phyloP scores from a whole-genome alignment of 805 yeast genomes.

The Lipomyces anomalus region DNA sequence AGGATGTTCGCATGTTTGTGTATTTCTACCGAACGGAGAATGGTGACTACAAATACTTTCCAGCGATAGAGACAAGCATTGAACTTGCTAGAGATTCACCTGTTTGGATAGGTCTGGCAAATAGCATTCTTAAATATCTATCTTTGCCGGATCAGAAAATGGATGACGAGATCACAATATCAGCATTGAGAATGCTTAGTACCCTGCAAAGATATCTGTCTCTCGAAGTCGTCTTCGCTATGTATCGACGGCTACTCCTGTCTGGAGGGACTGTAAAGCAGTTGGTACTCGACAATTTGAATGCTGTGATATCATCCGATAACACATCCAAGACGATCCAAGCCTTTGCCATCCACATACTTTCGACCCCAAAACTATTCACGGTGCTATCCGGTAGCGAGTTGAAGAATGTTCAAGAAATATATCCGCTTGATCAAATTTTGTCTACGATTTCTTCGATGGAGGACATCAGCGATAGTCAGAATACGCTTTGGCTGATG shows the following conservation, averaged over 20 bases:
- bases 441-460: conserved; percentile 4
- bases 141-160: conserved; percentile 1
- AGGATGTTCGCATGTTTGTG: too few species aligned
- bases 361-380: conserved; percentile 15
- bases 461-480: too few species aligned
- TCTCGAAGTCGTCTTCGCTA: conserved; percentile 7
- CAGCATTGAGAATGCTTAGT: conserved; percentile 8
- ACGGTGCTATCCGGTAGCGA: neutral
- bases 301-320: neutral
- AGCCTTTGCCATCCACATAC: conserved; percentile 2
- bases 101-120: too few species aligned
- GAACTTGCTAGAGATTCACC: too few species aligned
- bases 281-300: conserved; percentile 10
- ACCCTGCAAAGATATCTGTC: conserved; percentile 7
- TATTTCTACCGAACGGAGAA: too few species aligned
- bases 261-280: too few species aligned
- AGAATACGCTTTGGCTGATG: conserved; percentile 10
- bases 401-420: neutral
- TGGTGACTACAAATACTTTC: too few species aligned
- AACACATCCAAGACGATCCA: neutral
- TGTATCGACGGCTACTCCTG: conserved; percentile 11
- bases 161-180: conserved; percentile 1
- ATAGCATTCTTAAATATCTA: too few species aligned
- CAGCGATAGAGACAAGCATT: too few species aligned
- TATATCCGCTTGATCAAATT: neutral